Conservation (phyloP, 345 rosid species). For the rapeseed (Brassica napus) region Da-Ae NC_063451.1:34454501-34455000, state of each 20-base stretch:
- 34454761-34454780: constrained; percentile 42
- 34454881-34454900: neutral
- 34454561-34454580: constrained; percentile 5
- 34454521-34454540: constrained; percentile 8
- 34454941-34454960: constrained; percentile 1
- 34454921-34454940: neutral
- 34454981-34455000: neutral
- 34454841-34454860: neutral
- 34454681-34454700: constrained; percentile 12
- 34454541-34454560: constrained; percentile 8
- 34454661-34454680: constrained; percentile 17
- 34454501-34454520: neutral
- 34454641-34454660: constrained; percentile 23
- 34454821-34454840: constrained; percentile 16
- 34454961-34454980: neutral
- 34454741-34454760: constrained; percentile 43
- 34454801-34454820: constrained; percentile 21
- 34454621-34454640: constrained; percentile 32
- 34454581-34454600: constrained; percentile 20
- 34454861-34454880: neutral
- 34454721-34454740: constrained; percentile 34
- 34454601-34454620: constrained; percentile 36
- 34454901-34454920: constrained; percentile 5
- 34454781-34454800: constrained; percentile 33
- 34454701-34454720: constrained; percentile 17